phyloP scores from a whole-genome alignment of 495 filamentous ascomycete genomes.

The Penicillium macrosclerotiorum region DNA sequence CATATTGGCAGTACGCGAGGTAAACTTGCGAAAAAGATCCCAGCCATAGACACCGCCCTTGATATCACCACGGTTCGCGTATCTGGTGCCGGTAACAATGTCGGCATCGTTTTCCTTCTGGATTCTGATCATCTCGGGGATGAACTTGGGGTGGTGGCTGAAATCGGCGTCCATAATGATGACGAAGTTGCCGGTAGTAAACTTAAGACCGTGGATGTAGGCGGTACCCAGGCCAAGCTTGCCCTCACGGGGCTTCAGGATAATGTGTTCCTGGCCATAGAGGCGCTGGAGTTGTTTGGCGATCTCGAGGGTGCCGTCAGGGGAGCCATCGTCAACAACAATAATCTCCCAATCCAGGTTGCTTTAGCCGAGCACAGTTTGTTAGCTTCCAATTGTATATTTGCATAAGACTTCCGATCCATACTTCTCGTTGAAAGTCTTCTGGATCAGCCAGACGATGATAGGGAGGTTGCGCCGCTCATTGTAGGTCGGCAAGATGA shows the following conservation, averaged over 20 bases:
- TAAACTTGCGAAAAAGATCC: slow-evolving; percentile 96
- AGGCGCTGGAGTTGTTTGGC: slow-evolving; percentile 84
- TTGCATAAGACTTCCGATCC: neutral
- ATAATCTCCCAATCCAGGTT: slow-evolving; percentile 97
- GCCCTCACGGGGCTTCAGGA: slow-evolving; percentile 81
- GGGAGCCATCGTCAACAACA: slow-evolving; percentile 96
- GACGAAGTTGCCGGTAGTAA: slow-evolving; percentile 84
- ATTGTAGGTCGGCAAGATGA: slow-evolving; percentile 97
- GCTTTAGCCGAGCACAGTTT: slow-evolving; percentile 38
- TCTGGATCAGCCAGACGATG: slow-evolving; percentile 88
- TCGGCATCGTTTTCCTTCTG: slow-evolving; percentile 75
- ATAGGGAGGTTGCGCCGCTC: slow-evolving; percentile 96
- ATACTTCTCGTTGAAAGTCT: slow-evolving; percentile 78
- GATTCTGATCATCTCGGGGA: slow-evolving; percentile 78
- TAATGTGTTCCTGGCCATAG: slow-evolving; percentile 71
- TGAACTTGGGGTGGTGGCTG: slow-evolving; percentile 96
- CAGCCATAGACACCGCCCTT: slow-evolving; percentile 94
- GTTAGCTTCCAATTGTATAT: neutral
- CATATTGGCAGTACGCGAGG: slow-evolving; percentile 85
- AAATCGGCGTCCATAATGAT: slow-evolving; percentile 99
- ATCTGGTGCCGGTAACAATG: slow-evolving; percentile 94
- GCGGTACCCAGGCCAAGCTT: slow-evolving; percentile 97
- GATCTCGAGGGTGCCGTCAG: slow-evolving; percentile 88
- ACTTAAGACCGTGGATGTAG: slow-evolving; percentile 92
- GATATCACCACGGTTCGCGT: slow-evolving; percentile 60